Conservation (phyloP, 495 filamentous ascomycete species). For the Amniculicola lignicola region DNA sequence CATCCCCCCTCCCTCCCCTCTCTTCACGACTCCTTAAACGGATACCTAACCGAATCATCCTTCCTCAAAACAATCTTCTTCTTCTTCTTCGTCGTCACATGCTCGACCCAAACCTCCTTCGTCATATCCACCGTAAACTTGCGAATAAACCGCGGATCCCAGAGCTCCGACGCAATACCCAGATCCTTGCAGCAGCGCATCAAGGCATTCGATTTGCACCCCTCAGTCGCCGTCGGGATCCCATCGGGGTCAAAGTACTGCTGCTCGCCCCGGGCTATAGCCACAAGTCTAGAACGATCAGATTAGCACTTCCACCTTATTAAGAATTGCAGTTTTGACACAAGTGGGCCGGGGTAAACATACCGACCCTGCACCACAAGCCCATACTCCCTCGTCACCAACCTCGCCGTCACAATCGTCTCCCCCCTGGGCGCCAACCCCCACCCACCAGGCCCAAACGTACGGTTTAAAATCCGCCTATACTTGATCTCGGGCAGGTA, state of each 20-base stretch:
- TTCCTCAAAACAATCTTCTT: conserved; percentile 84
- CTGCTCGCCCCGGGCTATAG: conserved; percentile 90
- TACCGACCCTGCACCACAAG: conserved; percentile 86
- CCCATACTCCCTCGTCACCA: conserved; percentile 93
- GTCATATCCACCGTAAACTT: conserved; percentile 64
- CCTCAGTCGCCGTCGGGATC: conserved; percentile 95
- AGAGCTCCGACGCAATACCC: conserved; percentile 89
- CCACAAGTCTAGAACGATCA: conserved; percentile 61
- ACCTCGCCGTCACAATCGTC: conserved; percentile 81
- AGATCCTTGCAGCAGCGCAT: conserved; percentile 98
- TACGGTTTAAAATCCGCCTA: conserved; percentile 80
- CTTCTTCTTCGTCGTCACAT: conserved; percentile 80
- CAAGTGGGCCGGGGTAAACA: conserved; percentile 35
- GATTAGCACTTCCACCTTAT: conserved; percentile 37
- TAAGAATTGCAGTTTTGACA: neutral
- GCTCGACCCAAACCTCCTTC: conserved; percentile 77
- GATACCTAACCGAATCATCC: conserved; percentile 74
- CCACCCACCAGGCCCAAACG: conserved; percentile 96
- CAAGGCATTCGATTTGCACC: conserved; percentile 93
- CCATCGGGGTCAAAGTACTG: conserved; percentile 89
- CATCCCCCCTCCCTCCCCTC: too few species aligned
- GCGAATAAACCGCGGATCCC: conserved; percentile 91
- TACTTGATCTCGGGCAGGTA: conserved; percentile 99
- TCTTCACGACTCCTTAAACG: conserved; percentile 77
- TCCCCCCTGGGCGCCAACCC: conserved; percentile 87